Evolutionary conservation across 2,329 filamentous ascomycete species (phyloP).

Genomic region (Alternaria arborescens): DNA sequence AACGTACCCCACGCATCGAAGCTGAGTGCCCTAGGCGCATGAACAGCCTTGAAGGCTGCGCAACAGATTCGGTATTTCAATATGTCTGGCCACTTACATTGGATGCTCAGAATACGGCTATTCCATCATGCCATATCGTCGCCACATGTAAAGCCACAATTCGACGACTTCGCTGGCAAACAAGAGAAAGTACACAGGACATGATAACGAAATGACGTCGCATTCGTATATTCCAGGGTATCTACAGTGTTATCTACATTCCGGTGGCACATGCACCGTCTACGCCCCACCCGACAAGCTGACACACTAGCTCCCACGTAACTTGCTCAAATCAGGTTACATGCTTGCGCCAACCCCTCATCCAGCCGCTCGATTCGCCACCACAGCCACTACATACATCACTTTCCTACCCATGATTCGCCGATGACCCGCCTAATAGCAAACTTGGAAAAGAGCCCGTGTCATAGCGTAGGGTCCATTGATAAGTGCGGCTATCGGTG

Average conservation of each 20-base stretch:
- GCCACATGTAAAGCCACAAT: background rate
- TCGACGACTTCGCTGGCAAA: background rate
- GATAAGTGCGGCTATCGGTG: slow-evolving; percentile 32
- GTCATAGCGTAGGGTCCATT: slow-evolving; percentile 1
- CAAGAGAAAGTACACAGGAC: background rate
- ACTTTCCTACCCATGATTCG: slow-evolving; percentile 13
- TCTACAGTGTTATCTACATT: background rate
- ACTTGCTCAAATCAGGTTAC: slow-evolving; percentile 35
- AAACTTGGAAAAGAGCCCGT: slow-evolving; percentile 2
- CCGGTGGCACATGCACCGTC: slow-evolving; percentile 5
- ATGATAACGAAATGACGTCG: background rate
- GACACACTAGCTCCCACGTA: slow-evolving; percentile 28
- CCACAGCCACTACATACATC: slow-evolving; percentile 12
- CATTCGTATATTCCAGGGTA: background rate
- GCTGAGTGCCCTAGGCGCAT: background rate
- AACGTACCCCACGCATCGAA: background rate
- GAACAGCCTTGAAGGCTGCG: background rate
- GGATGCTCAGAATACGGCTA: slow-evolving; percentile 1
- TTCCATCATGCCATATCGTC: background rate
- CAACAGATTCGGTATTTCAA: background rate
- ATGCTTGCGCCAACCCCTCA: slow-evolving; percentile 18
- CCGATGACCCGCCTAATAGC: slow-evolving; percentile 16
- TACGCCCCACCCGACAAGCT: slow-evolving; percentile 14
- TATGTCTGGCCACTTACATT: background rate
- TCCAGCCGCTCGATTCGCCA: slow-evolving; percentile 17